Base-by-base conservation (phyloP, 139 green algal genomes). In the Chlorella ohadii region DNA sequence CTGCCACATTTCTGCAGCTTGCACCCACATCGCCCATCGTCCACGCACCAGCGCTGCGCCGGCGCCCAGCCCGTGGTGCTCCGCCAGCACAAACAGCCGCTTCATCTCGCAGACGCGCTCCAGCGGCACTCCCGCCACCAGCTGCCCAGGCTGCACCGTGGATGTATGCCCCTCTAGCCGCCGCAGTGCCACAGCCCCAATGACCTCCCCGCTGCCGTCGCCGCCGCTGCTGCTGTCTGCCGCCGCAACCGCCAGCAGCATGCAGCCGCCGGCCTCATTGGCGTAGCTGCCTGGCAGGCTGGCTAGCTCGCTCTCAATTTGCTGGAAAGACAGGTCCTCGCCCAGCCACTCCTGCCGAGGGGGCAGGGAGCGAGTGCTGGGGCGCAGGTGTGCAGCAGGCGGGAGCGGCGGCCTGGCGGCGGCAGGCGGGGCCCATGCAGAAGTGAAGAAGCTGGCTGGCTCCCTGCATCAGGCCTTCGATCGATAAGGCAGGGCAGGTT, bases 71-170 rank as follows among this genome's bases (percentile, higher is more conserved):
- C 78, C 41, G 59, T 89, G 85, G 70, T 89, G 78, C 25, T 73
- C 72, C n/a, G 36, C 31, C 77, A 83, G 31, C 41, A 89, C 85
- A 70, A 89, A 89, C 41, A 89, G 68, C 41, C 85, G 79, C 47
- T 89, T 89, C 79, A 89, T 83, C 27, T 89, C 85, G 63, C 85
- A 89, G 13, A 87, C 83, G 28, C 59, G 57, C 23, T 31, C 39
- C 36, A 82, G 33, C 12, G 75, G 57, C 38, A 73, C 47, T 1
- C 85, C 85, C 31, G 57, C 47, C 71, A 89, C 41, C 36, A 25
- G 13, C 39, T 67, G 38, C 59, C 63, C 41, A 1, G 51, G 31
- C 7, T n/a, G 19, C 38, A 85, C 17, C 3, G 80, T 79, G 80
- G 31, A 4, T 11, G 80, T 77, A 61, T 86, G 72, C n/a, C 78